A percentile compares a stretch with the other conserved stretches of the same genome.
These are phyloP conservation scores for Ascochyta lentis DNA, from an alignment of 2,329 filamentous ascomycete species.

Conservation along the genomic window DNA sequence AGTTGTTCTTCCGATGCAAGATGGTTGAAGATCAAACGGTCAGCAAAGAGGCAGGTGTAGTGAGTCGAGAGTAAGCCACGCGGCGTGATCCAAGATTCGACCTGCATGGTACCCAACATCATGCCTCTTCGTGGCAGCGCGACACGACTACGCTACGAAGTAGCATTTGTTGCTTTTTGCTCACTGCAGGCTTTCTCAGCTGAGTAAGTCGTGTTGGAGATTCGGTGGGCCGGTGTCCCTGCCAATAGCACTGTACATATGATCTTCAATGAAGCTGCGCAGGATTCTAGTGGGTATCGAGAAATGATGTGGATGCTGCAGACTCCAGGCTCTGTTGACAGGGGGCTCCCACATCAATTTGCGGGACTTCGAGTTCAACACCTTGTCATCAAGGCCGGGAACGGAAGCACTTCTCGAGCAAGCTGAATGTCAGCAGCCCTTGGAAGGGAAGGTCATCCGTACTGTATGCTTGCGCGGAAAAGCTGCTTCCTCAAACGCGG, in stretches of 20 bases:
- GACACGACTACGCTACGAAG: neutral
- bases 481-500: constrained; percentile 18
- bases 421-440: constrained; percentile 27
- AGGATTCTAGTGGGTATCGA: constrained; percentile 31
- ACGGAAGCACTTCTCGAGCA: constrained; percentile 22
- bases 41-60: constrained; percentile 24
- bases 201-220: constrained; percentile 10
- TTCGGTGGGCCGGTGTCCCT: constrained; percentile 2
- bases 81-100: constrained; percentile 20
- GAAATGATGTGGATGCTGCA: constrained; percentile 11
- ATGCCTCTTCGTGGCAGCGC: neutral
- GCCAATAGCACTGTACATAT: constrained; percentile 22
- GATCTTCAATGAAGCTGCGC: constrained; percentile 28
- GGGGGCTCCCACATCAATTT: constrained; percentile 3
- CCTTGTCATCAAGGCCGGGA: constrained; percentile 28
- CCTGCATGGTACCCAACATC: constrained; percentile 7
- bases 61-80: constrained; percentile 13
- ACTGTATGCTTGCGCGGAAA: constrained; percentile 23
- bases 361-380: constrained; percentile 10
- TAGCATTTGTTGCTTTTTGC: constrained; percentile 11
- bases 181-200: constrained; percentile 7
- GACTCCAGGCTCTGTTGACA: constrained; percentile 8
- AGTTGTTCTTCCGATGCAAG: constrained; percentile 16
- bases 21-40: constrained; percentile 16
- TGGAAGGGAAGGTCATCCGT: constrained; percentile 38